Percentiles rank a stretch among this genome's conserved stretches.
Evolutionary conservation across 1,139 yeast species (phyloP).

Genomic region (Suhomyces panamericanus): DNA sequence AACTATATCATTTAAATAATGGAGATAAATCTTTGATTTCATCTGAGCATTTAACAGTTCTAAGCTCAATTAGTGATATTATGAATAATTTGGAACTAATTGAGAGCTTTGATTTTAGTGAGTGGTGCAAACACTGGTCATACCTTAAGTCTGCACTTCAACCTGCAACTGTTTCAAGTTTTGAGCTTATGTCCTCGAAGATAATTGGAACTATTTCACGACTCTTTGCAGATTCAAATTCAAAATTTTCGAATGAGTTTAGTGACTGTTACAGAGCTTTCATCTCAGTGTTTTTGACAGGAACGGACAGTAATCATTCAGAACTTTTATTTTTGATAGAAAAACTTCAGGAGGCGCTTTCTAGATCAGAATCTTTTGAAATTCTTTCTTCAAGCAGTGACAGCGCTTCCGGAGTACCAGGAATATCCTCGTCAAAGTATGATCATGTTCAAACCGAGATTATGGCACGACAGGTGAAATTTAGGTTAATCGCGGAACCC

Average conservation of each 20-base stretch:
- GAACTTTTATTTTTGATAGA: slow-evolving; percentile 47
- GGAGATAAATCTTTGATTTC: slow-evolving; percentile 12
- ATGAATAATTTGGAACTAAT: slow-evolving; percentile 16
- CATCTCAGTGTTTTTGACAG: slow-evolving; percentile 42
- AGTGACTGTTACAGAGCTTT: slow-evolving; percentile 47
- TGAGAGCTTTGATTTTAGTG: slow-evolving; percentile 23
- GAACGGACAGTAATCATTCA: slow-evolving; percentile 24
- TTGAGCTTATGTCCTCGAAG: slow-evolving; percentile 74
- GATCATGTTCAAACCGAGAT: slow-evolving; percentile 48
- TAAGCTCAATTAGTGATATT: slow-evolving; percentile 19
- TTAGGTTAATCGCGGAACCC: slow-evolving; percentile 47
- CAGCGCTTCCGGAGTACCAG: not conserved
- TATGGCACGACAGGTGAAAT: slow-evolving; percentile 70
- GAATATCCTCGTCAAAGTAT: slow-evolving; percentile 5
- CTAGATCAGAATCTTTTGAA: slow-evolving; percentile 75
- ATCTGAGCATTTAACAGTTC: slow-evolving; percentile 21
- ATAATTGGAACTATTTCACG: slow-evolving; percentile 50
- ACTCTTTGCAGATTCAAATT: slow-evolving; percentile 34
- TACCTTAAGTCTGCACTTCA: slow-evolving; percentile 35
- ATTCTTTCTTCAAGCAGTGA: slow-evolving; percentile 56
- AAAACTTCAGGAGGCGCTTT: slow-evolving; percentile 71
- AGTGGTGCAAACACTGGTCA: slow-evolving; percentile 53
- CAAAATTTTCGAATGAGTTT: slow-evolving; percentile 12
- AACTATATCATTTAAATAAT: slow-evolving; percentile 20
- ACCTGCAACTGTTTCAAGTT: slow-evolving; percentile 55